These are phyloP conservation scores for Penicillium coffeae DNA, from an alignment of 495 filamentous ascomycete genomes.

Conservation along the genomic window DNA sequence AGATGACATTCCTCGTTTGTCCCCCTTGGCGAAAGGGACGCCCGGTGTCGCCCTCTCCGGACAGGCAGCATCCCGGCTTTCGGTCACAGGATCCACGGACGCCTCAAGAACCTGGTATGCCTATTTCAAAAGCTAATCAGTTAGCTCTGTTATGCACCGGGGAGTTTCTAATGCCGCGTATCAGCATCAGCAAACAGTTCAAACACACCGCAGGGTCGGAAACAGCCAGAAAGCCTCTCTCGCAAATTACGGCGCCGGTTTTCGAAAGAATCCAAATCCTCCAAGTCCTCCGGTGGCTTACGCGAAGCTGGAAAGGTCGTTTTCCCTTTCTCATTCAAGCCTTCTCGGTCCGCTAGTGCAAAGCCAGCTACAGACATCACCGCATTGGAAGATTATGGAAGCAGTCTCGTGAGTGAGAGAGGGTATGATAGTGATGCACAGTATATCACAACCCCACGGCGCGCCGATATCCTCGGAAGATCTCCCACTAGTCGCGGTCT, in stretches of 20 bases:
- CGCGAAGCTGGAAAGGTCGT: constrained; percentile 9
- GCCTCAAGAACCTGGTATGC: constrained; percentile 5
- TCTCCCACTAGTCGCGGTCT: constrained; percentile 4
- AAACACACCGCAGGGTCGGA: neutral
- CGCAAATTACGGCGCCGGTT: constrained; percentile 34
- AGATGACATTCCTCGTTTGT: constrained; percentile 14
- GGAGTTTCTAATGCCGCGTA: neutral
- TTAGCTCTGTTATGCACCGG: no score
- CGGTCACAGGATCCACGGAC: neutral
- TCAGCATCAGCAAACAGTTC: neutral
- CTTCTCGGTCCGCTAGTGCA: constrained; percentile 11
- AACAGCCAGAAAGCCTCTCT: constrained; percentile 21
- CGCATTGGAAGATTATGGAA: constrained; percentile 20
- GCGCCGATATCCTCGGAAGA: constrained; percentile 3
- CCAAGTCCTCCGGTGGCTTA: constrained; percentile 1
- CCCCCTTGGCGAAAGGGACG: constrained; percentile 13
- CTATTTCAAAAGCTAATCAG: neutral
- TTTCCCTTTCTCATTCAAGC: constrained; percentile 21
- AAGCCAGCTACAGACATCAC: constrained; percentile 1
- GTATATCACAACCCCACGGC: constrained; percentile 31
- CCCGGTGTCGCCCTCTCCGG: constrained; percentile 5
- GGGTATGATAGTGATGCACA: constrained; percentile 48
- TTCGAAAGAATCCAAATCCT: constrained; percentile 27
- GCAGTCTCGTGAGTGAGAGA: constrained; percentile 40
- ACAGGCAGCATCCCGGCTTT: constrained; percentile 1